These are phyloP conservation scores for Thymus quinquecostatus DNA, from an alignment of 257 asterid genomes.

Conservation along the genomic window DNA sequence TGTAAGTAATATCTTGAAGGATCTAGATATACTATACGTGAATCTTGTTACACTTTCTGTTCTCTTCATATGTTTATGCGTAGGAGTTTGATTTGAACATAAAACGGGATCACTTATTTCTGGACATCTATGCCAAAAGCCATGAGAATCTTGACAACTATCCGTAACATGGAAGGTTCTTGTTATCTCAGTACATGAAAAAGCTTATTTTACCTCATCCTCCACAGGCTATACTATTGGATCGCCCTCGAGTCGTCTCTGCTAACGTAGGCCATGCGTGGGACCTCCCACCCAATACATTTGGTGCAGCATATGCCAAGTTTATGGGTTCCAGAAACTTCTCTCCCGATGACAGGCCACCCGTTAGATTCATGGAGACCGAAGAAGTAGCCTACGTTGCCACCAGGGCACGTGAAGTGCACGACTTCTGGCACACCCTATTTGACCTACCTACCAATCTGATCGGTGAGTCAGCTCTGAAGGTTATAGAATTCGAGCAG, in stretches of 20 bases:
- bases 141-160: background rate
- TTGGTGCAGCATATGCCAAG: conserved; percentile 93
- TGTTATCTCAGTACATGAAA: background rate
- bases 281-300: conserved; percentile 90
- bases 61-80: background rate
- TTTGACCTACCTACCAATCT: conserved; percentile 89
- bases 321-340: conserved; percentile 96
- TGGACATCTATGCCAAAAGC: background rate
- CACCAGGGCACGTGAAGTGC: conserved; percentile 97
- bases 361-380: conserved; percentile 94
- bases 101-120: conserved; percentile 2
- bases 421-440: conserved; percentile 94
- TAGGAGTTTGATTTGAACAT: conserved; percentile 1
- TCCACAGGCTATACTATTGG: conserved; percentile 64
- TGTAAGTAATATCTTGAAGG: background rate
- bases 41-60: background rate
- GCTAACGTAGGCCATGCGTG: conserved; percentile 84
- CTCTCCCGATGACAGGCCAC: conserved; percentile 96
- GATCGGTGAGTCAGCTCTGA: conserved; percentile 89
- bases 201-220: background rate
- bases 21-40: conserved; percentile 12
- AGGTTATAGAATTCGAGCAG: conserved; percentile 94
- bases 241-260: conserved; percentile 91
- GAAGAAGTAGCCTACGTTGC: conserved; percentile 92
- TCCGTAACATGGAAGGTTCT: background rate